A percentile compares a stretch with the other conserved stretches of the same genome.
Evolutionary conservation across 2,329 filamentous ascomycete species (phyloP).

Genomic region (Parastagonospora nodorum): DNA sequence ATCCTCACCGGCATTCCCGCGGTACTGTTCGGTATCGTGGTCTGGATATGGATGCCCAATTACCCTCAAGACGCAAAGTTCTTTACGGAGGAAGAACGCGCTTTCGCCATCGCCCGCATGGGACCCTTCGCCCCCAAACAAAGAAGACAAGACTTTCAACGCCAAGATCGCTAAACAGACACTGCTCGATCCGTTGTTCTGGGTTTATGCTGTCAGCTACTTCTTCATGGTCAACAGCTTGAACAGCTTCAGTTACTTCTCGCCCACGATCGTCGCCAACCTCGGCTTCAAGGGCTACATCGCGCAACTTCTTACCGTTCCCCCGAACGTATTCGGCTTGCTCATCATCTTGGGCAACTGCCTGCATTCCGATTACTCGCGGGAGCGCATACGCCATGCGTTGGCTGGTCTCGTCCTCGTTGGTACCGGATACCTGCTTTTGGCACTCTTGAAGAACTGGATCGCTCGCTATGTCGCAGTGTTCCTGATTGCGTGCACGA

Average conservation of each 20-base stretch:
- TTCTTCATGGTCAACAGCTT: slow-evolving; percentile 51
- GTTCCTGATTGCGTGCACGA: slow-evolving; percentile 27
- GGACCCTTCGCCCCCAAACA: slow-evolving; percentile 49
- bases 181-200: slow-evolving; percentile 57
- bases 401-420: slow-evolving; percentile 20
- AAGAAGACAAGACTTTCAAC: slow-evolving; percentile 51
- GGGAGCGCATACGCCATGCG: slow-evolving; percentile 25
- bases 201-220: slow-evolving; percentile 54
- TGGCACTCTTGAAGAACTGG: slow-evolving; percentile 25
- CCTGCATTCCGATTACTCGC: slow-evolving; percentile 27
- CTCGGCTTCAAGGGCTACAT: slow-evolving; percentile 60
- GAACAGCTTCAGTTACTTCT: slow-evolving; percentile 51
- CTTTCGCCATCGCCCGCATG: slow-evolving; percentile 70
- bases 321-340: slow-evolving; percentile 67
- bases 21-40: slow-evolving; percentile 66
- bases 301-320: slow-evolving; percentile 70
- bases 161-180: slow-evolving; percentile 53
- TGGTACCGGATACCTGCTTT: slow-evolving; percentile 22
- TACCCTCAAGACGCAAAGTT: slow-evolving; percentile 75
- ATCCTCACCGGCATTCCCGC: slow-evolving; percentile 71
- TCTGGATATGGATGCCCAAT: slow-evolving; percentile 77
- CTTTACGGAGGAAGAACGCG: slow-evolving; percentile 70
- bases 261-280: slow-evolving; percentile 68
- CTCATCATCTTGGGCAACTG: slow-evolving; percentile 46
- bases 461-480: slow-evolving; percentile 26